phyloP scores from a whole-genome alignment of 1,284 basidiomycete species.

The Boletus sp. region DNA sequence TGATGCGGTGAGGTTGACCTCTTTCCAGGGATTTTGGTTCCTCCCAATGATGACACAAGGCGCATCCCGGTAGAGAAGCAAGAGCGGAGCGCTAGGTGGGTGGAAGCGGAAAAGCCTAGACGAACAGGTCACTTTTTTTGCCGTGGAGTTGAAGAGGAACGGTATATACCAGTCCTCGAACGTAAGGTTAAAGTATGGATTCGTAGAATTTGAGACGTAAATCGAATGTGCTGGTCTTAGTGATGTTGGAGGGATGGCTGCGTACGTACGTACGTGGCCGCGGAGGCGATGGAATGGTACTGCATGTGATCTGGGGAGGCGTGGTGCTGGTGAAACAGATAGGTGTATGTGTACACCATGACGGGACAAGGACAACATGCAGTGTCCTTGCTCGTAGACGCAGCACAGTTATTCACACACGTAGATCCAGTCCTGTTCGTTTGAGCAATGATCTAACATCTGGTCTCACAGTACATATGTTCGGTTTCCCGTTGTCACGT shows the following conservation, averaged over 20 bases:
- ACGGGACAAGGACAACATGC: slow-evolving; percentile 28
- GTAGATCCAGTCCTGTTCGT: no score
- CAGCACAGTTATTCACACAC: no score
- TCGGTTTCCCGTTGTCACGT: not conserved
- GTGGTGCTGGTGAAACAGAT: not conserved
- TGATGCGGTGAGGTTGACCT: slow-evolving; percentile 77
- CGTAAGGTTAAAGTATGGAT: slow-evolving; percentile 93
- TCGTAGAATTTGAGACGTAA: slow-evolving; percentile 81
- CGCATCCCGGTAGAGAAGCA: slow-evolving; percentile 88
- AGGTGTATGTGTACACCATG: slow-evolving; percentile 14
- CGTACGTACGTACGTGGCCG: slow-evolving; percentile 18
- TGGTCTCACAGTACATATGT: no score
- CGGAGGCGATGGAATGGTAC: not conserved
- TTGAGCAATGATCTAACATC: no score
- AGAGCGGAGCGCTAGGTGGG: slow-evolving; percentile 64
- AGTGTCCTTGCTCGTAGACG: not conserved
- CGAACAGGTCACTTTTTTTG: slow-evolving; percentile 7
- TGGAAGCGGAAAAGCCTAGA: slow-evolving; percentile 85
- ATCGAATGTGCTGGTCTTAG: slow-evolving; percentile 54
- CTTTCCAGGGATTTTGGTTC: slow-evolving; percentile 99
- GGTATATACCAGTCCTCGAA: slow-evolving; percentile 86
- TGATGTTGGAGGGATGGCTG: slow-evolving; percentile 23
- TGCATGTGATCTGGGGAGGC: not conserved
- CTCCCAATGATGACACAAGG: slow-evolving; percentile 95
- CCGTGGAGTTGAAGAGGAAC: slow-evolving; percentile 10